phyloP scores from a whole-genome alignment of 2,329 filamentous ascomycete species.

The Colletotrichum siamense region DNA sequence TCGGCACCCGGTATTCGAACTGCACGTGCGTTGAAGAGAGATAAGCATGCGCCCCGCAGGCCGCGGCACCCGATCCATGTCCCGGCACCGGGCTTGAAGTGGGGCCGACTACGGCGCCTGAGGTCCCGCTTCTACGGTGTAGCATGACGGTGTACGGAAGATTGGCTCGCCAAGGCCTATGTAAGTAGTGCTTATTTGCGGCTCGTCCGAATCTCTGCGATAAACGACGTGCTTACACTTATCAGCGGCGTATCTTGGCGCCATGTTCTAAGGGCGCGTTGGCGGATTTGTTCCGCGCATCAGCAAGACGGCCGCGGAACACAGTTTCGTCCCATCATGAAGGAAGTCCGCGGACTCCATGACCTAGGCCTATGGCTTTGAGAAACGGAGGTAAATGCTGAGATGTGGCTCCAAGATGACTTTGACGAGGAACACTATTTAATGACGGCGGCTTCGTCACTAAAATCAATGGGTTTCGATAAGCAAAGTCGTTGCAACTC shows the following conservation, averaged over 20 bases:
- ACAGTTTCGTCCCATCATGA: background rate
- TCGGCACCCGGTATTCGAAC: background rate
- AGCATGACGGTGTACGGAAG: background rate
- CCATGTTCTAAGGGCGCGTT: background rate
- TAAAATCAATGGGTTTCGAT: background rate
- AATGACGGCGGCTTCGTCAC: background rate
- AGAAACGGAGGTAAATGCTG: rapidly evolving
- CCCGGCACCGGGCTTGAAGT: background rate
- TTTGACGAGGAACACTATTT: rapidly evolving
- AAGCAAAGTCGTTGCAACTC: background rate
- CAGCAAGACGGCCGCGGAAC: background rate
- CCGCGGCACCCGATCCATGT: background rate
- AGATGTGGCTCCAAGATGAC: background rate
- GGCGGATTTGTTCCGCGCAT: background rate
- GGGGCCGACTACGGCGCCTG: background rate
- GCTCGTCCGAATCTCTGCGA: too few relatives aligned
- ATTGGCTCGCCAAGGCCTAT: background rate
- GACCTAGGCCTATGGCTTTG: background rate
- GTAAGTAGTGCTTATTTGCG: too few relatives aligned
- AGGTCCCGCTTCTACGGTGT: background rate
- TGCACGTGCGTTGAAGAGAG: background rate
- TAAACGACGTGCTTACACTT: background rate
- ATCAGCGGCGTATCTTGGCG: background rate
- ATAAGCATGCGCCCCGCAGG: background rate
- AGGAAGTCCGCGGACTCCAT: background rate